These are phyloP conservation scores for Aspergillus quadricinctus DNA, from an alignment of 2,329 filamentous ascomycete species.

Conservation along the genomic window DNA sequence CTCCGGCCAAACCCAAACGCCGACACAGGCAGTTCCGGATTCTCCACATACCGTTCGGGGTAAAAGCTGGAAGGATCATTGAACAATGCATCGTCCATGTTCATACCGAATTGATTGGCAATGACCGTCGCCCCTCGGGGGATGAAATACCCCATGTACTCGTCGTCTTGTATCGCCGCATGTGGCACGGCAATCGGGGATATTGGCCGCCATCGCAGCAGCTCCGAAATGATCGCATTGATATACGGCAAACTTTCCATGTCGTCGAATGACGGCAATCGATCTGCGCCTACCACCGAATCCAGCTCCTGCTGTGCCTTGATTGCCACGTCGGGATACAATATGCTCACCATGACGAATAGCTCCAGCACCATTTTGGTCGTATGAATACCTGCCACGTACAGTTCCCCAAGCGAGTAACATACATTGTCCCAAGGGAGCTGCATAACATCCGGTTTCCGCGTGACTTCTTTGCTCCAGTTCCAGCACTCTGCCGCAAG, in stretches of 20 bases:
- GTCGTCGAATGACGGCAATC: slow-evolving; percentile 31
- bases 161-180: slow-evolving; percentile 43
- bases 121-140: slow-evolving; percentile 44
- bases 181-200: slow-evolving; percentile 46
- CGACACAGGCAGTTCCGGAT: slow-evolving; percentile 3
- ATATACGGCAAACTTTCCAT: slow-evolving; percentile 28
- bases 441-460: slow-evolving; percentile 34
- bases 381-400: slow-evolving; percentile 48
- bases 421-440: slow-evolving; percentile 42
- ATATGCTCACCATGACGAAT: slow-evolving; percentile 44
- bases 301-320: slow-evolving; percentile 38
- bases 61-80: slow-evolving; percentile 33
- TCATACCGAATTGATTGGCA: slow-evolving; percentile 41
- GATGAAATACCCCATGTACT: slow-evolving; percentile 46
- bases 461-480: slow-evolving; percentile 15
- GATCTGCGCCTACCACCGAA: slow-evolving; percentile 23
- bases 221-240: slow-evolving; percentile 28
- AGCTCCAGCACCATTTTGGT: slow-evolving; percentile 45
- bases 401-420: slow-evolving; percentile 43
- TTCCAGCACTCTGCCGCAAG: slow-evolving; percentile 15
- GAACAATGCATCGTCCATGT: slow-evolving; percentile 37
- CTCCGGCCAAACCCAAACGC: slow-evolving; percentile 12
- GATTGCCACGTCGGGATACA: slow-evolving; percentile 39
- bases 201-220: slow-evolving; percentile 37
- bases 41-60: slow-evolving; percentile 31